A percentile compares a stretch with the other conserved stretches of the same genome.
Conservation (phyloP, 768 basidiomycete genomes). For the Punctularia strigosozonata region DNA sequence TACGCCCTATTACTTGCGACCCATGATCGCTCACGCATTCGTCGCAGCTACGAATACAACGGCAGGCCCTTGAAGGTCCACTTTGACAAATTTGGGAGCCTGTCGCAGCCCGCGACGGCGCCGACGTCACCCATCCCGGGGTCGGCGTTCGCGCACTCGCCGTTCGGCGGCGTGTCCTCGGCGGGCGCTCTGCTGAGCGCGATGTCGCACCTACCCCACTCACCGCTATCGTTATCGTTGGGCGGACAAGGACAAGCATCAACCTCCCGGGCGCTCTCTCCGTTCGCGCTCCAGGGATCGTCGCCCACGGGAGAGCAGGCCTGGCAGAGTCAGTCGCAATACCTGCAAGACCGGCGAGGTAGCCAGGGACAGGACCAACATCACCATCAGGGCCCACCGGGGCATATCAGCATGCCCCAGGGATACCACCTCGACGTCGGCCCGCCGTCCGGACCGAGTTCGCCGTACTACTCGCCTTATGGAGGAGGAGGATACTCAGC, state of each 20-base stretch:
- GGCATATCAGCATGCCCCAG: slow-evolving; percentile 22
- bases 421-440: slow-evolving; percentile 27
- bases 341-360: too few relatives aligned
- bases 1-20: background rate
- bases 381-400: slow-evolving; percentile 8
- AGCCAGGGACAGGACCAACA: too few relatives aligned
- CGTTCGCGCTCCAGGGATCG: too few relatives aligned
- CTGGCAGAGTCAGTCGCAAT: too few relatives aligned
- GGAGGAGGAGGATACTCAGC: slow-evolving; percentile 5
- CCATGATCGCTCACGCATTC: background rate
- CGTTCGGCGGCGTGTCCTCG: too few relatives aligned
- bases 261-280: too few relatives aligned
- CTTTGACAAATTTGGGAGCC: slow-evolving; percentile 88
- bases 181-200: too few relatives aligned
- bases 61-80: slow-evolving; percentile 84
- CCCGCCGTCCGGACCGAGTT: slow-evolving; percentile 24
- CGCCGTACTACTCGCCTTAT: slow-evolving; percentile 21
- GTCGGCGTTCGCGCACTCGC: too few relatives aligned
- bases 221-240: too few relatives aligned
- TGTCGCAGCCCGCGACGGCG: slow-evolving; percentile 14
- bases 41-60: slow-evolving; percentile 71
- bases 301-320: too few relatives aligned
- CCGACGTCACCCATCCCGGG: slow-evolving; percentile 13
- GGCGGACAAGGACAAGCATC: too few relatives aligned
- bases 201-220: too few relatives aligned